These are phyloP conservation scores for Acanthamoeba royreba DNA, from an alignment of 208 protist genomes.

Conservation along the genomic window DNA sequence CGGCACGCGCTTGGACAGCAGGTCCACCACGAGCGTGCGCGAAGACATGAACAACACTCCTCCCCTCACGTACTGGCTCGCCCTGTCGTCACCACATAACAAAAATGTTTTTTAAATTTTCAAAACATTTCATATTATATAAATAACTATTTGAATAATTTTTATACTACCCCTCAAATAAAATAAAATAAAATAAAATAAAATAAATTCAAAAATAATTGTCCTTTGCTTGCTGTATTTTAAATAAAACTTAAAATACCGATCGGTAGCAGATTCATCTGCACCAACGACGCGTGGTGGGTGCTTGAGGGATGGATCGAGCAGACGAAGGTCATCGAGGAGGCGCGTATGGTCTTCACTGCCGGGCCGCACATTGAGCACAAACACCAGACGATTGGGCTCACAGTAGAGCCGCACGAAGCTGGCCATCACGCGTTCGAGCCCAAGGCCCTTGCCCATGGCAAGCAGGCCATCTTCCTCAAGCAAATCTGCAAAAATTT, in stretches of 20 bases:
- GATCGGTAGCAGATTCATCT: constrained; percentile 47
- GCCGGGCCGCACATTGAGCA: constrained; percentile 57
- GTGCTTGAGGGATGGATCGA: background rate
- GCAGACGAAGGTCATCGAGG: constrained; percentile 48
- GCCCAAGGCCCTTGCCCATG: constrained; percentile 66
- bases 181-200: background rate
- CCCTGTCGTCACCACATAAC: too few relatives aligned
- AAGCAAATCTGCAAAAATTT: constrained; percentile 60
- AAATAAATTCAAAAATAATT: too few relatives aligned
- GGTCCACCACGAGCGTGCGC: constrained; percentile 80
- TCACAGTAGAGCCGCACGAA: constrained; percentile 68
- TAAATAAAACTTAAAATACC: too few relatives aligned
- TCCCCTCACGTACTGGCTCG: constrained; percentile 61
- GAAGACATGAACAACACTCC: constrained; percentile 76
- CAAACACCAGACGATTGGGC: constrained; percentile 62
- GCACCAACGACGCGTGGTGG: constrained; percentile 48
- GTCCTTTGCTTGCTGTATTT: too few relatives aligned
- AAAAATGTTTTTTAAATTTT: too few relatives aligned
- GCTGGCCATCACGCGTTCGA: constrained; percentile 60
- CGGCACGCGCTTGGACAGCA: constrained; percentile 73
- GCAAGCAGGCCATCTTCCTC: constrained; percentile 67
- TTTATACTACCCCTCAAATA: too few relatives aligned
- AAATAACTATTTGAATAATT: too few relatives aligned
- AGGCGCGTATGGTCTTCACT: constrained; percentile 16
- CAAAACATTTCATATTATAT: too few relatives aligned